A percentile compares a stretch with the other conserved stretches of the same genome.
Conservation (phyloP, 1,139 yeast species). For the Sugiyamaella xylanicola region DNA sequence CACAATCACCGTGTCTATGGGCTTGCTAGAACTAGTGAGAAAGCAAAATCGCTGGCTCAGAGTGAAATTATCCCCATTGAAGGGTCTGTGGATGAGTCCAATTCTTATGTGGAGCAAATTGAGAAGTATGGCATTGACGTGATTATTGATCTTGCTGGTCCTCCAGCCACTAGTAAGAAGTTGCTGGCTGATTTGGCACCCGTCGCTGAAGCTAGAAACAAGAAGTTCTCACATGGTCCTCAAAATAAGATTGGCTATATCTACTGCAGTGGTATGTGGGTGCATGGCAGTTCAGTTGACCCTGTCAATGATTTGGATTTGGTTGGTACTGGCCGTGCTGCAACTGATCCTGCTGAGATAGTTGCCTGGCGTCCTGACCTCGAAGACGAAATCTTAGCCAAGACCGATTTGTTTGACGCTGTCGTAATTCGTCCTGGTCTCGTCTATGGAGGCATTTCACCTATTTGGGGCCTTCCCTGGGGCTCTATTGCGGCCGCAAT, state of each 20-base stretch:
- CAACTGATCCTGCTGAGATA: constrained; percentile 9
- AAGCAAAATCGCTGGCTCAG: constrained; percentile 17
- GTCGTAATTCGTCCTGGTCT: constrained; percentile 22
- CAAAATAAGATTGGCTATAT: constrained; percentile 21
- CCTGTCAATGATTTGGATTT: constrained; percentile 18
- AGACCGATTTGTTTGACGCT: constrained; percentile 17
- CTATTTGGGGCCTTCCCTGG: constrained; percentile 23
- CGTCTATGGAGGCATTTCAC: constrained; percentile 21
- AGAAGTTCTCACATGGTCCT: constrained; percentile 9
- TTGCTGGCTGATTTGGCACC: constrained; percentile 11
- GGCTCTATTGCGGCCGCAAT: constrained; percentile 15
- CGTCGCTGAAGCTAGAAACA: constrained; percentile 13
- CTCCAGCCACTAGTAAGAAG: constrained; percentile 12
- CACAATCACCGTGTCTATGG: constrained; percentile 26
- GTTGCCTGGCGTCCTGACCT: constrained; percentile 23
- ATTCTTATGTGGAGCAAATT: constrained; percentile 9
- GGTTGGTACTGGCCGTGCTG: constrained; percentile 2
- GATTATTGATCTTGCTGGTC: constrained; percentile 23
- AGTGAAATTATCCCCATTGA: constrained; percentile 20
- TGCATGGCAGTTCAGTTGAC: constrained; percentile 19
- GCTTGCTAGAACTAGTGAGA: constrained; percentile 22
- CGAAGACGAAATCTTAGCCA: constrained; percentile 19
- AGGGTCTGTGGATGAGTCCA: constrained; percentile 20
- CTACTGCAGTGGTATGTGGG: constrained; percentile 25
- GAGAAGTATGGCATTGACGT: constrained; percentile 22